Evolutionary conservation across 192 early-diverging fungal species (phyloP).

Genomic region (Coemansia sp.): DNA sequence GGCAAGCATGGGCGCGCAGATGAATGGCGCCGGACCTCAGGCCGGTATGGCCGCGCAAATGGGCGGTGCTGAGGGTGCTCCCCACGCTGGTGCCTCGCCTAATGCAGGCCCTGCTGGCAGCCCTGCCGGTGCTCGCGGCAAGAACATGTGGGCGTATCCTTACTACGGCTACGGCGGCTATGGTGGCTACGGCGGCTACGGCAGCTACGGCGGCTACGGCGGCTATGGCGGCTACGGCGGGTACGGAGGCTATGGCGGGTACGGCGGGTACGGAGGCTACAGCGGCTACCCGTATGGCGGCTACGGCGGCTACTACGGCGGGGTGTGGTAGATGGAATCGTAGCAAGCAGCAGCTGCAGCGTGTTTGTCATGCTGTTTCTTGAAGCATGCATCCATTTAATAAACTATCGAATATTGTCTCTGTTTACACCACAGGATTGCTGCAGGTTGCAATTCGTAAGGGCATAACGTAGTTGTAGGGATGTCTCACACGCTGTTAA

Average conservation of each 20-base stretch:
- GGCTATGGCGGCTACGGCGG: constrained; percentile 20
- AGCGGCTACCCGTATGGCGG: constrained; percentile 15
- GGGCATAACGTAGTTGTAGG: no score
- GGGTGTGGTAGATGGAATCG: background rate
- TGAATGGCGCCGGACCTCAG: constrained; percentile 4
- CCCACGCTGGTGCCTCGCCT: constrained; percentile 14
- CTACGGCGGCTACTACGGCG: constrained; percentile 12
- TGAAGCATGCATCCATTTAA: no score
- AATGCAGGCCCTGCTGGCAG: constrained; percentile 43
- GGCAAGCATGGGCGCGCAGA: constrained; percentile 20
- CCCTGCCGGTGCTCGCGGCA: constrained; percentile 42
- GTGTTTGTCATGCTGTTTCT: background rate
- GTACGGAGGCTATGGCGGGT: constrained; percentile 16
- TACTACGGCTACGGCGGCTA: constrained; percentile 24
- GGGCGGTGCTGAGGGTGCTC: constrained; percentile 19
- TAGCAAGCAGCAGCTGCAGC: background rate
- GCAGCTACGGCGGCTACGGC: constrained; percentile 30
- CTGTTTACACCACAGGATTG: no score
- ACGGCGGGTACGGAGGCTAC: constrained; percentile 5
- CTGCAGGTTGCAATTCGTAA: no score
- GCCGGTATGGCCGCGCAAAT: constrained; percentile 20
- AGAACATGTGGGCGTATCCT: constrained; percentile 50
- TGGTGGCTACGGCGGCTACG: constrained; percentile 18
- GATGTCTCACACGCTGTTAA: no score
- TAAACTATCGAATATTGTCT: no score